Evolutionary conservation across 805 yeast species (phyloP).

Genomic region (Starmerella bacillaris): DNA sequence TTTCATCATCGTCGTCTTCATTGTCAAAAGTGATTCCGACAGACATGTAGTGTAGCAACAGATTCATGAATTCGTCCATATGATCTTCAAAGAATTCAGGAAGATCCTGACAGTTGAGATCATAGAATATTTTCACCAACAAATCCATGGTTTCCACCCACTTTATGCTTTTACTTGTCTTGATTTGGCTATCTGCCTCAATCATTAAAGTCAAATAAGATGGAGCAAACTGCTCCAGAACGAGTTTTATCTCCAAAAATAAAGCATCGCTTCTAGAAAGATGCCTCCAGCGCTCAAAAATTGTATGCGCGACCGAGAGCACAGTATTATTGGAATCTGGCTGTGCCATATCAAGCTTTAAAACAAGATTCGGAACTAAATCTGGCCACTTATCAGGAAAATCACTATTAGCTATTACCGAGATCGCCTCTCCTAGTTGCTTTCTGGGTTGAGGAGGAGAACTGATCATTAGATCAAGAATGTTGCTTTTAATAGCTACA

Average conservation of each 20-base stretch:
- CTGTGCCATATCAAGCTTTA: conserved; percentile 44
- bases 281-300: conserved; percentile 94
- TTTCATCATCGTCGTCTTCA: conserved; percentile 43
- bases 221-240: conserved; percentile 58
- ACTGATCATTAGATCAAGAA: conserved; percentile 69
- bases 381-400: conserved; percentile 82
- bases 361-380: conserved; percentile 40
- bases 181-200: conserved; percentile 49
- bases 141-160: conserved; percentile 30
- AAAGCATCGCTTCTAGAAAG: conserved; percentile 78
- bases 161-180: conserved; percentile 30
- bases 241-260: conserved; percentile 72
- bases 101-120: conserved; percentile 90
- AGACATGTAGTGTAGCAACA: conserved; percentile 62
- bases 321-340: conserved; percentile 56
- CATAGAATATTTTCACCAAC: conserved; percentile 69
- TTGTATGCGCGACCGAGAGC: conserved; percentile 80
- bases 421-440: conserved; percentile 90
- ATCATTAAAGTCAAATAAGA: conserved; percentile 58
- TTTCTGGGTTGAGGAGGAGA: conserved; percentile 52
- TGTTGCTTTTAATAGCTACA: conserved; percentile 49
- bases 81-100: conserved; percentile 97
- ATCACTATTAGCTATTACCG: conserved; percentile 86
- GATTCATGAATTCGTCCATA: conserved; percentile 53
- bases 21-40: conserved; percentile 27